These are phyloP conservation scores for Russula virescens DNA, from an alignment of 768 basidiomycete genomes.

Conservation along the genomic window DNA sequence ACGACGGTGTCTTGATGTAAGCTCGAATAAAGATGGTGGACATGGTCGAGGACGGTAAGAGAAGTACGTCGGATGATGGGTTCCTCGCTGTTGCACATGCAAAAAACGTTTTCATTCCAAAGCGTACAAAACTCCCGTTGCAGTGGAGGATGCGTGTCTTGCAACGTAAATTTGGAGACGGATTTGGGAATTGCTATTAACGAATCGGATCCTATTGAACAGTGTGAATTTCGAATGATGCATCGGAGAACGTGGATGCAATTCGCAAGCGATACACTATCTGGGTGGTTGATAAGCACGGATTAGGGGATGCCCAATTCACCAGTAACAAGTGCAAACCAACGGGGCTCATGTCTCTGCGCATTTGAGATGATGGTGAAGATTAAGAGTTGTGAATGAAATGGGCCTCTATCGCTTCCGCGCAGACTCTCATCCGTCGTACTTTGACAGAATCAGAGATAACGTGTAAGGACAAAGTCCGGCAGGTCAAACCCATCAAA, in stretches of 20 bases:
- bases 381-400: neutral
- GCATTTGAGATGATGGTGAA: neutral
- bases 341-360: neutral
- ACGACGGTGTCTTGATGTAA: neutral
- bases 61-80: neutral
- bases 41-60: neutral
- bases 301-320: neutral
- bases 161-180: neutral
- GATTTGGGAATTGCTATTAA: neutral
- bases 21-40: neutral
- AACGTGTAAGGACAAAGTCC: neutral
- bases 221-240: neutral
- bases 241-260: neutral
- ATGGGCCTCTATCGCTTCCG: neutral
- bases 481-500: neutral
- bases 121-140: neutral
- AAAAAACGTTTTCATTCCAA: neutral
- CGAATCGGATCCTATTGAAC: neutral
- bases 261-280: neutral
- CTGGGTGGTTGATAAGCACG: neutral
- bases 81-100: neutral
- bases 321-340: neutral
- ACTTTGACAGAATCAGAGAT: neutral
- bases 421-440: neutral
- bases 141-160: neutral